These are phyloP conservation scores for Neurospora hispaniola DNA, from an alignment of 495 filamentous ascomycete species.

Conservation along the genomic window DNA sequence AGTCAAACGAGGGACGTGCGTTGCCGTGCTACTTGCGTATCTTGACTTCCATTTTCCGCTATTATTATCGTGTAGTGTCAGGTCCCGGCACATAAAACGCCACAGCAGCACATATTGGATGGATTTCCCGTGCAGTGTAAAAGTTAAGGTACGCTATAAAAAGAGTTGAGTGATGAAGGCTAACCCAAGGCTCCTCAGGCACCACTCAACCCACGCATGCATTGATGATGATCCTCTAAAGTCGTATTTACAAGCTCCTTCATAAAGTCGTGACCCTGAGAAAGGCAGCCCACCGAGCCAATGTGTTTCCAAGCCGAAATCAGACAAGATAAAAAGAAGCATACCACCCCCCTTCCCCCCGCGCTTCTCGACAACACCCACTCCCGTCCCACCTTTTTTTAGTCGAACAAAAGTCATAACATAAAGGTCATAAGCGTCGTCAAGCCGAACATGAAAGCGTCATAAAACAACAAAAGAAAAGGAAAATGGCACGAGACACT, in stretches of 20 bases:
- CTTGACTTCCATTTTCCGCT: not conserved
- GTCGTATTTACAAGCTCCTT: slow-evolving; percentile 2
- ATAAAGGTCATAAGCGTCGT: slow-evolving; percentile 27
- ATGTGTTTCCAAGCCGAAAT: slow-evolving; percentile 27
- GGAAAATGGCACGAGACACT: not conserved
- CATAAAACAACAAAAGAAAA: slow-evolving; percentile 6
- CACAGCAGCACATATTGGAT: not conserved
- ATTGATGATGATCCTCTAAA: not conserved
- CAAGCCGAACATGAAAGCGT: slow-evolving; percentile 6
- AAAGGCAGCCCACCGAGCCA: slow-evolving; percentile 8
- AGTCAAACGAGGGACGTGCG: not conserved
- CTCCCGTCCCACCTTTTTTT: slow-evolving; percentile 16
- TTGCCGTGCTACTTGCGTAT: not conserved
- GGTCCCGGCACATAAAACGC: not conserved
- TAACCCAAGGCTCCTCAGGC: not conserved
- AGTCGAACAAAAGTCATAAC: slow-evolving; percentile 23
- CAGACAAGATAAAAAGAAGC: slow-evolving; percentile 30
- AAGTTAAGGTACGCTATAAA: not conserved
- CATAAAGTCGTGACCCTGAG: not conserved
- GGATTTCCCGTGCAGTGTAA: not conserved
- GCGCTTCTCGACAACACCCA: slow-evolving; percentile 1
- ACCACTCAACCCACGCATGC: not conserved
- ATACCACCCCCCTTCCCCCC: slow-evolving; percentile 2
- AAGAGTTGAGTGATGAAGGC: not conserved
- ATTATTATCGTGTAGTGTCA: not conserved